Conservation (phyloP, 2,329 filamentous ascomycete genomes). For the Pseudocercospora ulei region DNA sequence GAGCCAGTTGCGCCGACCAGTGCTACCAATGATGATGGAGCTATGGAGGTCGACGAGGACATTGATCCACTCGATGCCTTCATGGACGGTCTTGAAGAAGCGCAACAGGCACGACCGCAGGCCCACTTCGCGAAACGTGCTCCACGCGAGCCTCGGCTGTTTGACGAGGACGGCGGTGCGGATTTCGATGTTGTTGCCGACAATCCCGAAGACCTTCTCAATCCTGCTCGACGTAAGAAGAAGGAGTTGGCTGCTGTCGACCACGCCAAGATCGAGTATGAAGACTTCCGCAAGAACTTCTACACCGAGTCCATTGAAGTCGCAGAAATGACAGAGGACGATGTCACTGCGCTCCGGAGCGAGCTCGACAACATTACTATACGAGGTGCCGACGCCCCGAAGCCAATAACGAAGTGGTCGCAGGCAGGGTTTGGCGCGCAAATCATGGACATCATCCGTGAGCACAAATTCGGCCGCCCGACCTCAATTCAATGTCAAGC, state of each 20-base stretch:
- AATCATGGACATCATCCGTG: slow-evolving; percentile 73
- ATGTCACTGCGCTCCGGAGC: slow-evolving; percentile 68
- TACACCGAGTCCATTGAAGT: slow-evolving; percentile 85
- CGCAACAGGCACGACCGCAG: slow-evolving; percentile 35
- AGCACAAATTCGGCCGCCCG: slow-evolving; percentile 73
- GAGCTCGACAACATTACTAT: slow-evolving; percentile 96
- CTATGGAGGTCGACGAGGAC: slow-evolving; percentile 50
- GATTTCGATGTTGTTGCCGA: slow-evolving; percentile 54
- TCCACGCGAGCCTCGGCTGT: slow-evolving; percentile 63
- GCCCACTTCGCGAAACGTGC: slow-evolving; percentile 41
- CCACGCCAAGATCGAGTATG: slow-evolving; percentile 75
- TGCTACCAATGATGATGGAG: slow-evolving; percentile 11
- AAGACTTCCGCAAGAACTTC: slow-evolving; percentile 78
- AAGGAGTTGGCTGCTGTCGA: slow-evolving; percentile 86
- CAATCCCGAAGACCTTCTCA: slow-evolving; percentile 53
- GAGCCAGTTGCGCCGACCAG: slow-evolving; percentile 21
- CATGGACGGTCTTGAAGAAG: slow-evolving; percentile 62
- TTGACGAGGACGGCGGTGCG: slow-evolving; percentile 71
- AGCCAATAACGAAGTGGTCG: slow-evolving; percentile 91
- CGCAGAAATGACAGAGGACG: slow-evolving; percentile 70
- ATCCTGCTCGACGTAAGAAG: slow-evolving; percentile 64
- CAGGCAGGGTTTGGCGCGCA: slow-evolving; percentile 84
- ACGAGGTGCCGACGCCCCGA: slow-evolving; percentile 74
- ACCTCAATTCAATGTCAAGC: slow-evolving; percentile 94
- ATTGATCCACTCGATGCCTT: slow-evolving; percentile 93